phyloP scores from a whole-genome alignment of 1,284 basidiomycete genomes.

The Wallemia ichthyophaga region DNA sequence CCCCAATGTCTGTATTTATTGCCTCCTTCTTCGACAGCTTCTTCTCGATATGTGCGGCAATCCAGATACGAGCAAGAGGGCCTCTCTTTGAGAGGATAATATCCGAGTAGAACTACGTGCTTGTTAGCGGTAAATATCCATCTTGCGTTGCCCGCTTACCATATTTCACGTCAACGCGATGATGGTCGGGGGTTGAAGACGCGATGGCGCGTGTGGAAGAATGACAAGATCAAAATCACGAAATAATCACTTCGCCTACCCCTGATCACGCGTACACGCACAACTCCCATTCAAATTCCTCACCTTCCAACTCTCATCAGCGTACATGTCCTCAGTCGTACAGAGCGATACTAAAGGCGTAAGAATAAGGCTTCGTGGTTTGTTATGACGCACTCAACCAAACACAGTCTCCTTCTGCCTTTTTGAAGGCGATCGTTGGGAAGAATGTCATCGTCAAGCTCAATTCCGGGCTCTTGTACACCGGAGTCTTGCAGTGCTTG shows the following conservation, averaged over 20 bases:
- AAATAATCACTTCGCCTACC: no score
- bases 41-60: conserved; percentile 92
- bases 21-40: conserved; percentile 89
- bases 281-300: no score
- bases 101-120: conserved; percentile 53
- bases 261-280: no score
- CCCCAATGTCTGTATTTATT: conserved; percentile 70
- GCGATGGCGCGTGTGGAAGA: not conserved
- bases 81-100: conserved; percentile 74
- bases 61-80: conserved; percentile 85
- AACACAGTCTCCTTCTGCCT: conserved; percentile 34
- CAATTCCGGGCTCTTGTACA: conserved; percentile 87
- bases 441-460: conserved; percentile 78
- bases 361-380: not conserved
- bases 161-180: not conserved
- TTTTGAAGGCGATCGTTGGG: conserved; percentile 75
- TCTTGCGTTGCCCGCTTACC: not conserved
- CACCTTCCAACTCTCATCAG: not conserved
- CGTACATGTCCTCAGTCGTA: not conserved
- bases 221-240: no score
- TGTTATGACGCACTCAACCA: no score
- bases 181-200: not conserved
- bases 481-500: conserved; percentile 72
- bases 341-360: not conserved
- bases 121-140: not conserved